Evolutionary conservation across 2,329 filamentous ascomycete genomes (phyloP).

Genomic region (Claviceps digitariae): DNA sequence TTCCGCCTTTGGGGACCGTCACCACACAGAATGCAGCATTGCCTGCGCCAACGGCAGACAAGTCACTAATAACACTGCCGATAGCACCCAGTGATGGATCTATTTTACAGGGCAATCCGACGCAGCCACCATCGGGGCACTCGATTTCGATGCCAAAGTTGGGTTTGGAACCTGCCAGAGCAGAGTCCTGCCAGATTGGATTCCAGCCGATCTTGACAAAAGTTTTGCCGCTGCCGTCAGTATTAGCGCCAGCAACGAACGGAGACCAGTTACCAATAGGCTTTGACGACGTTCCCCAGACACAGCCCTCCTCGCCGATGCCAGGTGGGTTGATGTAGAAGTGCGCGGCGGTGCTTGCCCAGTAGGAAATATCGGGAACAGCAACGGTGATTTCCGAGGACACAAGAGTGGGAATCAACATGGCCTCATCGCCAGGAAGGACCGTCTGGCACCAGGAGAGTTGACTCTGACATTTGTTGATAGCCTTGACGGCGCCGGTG

Average conservation of each 20-base stretch:
- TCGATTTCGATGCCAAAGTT: conserved; percentile 57
- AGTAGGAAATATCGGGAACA: conserved; percentile 57
- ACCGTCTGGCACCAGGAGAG: conserved; percentile 71
- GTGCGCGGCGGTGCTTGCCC: conserved; percentile 60
- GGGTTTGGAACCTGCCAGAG: conserved; percentile 43
- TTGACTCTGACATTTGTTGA: conserved; percentile 48
- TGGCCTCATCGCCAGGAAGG: conserved; percentile 65
- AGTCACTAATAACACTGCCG: conserved; percentile 44
- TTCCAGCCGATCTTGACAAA: conserved; percentile 69
- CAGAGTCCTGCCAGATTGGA: conserved; percentile 51
- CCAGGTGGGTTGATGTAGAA: conserved; percentile 72
- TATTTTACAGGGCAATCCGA: conserved; percentile 62
- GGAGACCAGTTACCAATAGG: conserved; percentile 64
- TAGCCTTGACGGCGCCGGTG: conserved; percentile 47
- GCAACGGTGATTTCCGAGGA: conserved; percentile 43
- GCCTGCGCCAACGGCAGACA: conserved; percentile 47
- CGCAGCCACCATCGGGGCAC: conserved; percentile 52
- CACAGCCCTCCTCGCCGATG: conserved; percentile 47
- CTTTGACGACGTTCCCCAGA: conserved; percentile 53
- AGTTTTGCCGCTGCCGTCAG: conserved; percentile 47
- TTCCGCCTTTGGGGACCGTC: conserved; percentile 52
- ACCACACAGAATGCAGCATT: conserved; percentile 63
- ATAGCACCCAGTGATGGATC: conserved; percentile 40
- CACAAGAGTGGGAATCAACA: conserved; percentile 69
- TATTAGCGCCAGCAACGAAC: conserved; percentile 66